A percentile compares a stretch with the other conserved stretches of the same genome.
Conservation (phyloP, 2,329 filamentous ascomycete genomes). For the Fusarium sp. region DNA sequence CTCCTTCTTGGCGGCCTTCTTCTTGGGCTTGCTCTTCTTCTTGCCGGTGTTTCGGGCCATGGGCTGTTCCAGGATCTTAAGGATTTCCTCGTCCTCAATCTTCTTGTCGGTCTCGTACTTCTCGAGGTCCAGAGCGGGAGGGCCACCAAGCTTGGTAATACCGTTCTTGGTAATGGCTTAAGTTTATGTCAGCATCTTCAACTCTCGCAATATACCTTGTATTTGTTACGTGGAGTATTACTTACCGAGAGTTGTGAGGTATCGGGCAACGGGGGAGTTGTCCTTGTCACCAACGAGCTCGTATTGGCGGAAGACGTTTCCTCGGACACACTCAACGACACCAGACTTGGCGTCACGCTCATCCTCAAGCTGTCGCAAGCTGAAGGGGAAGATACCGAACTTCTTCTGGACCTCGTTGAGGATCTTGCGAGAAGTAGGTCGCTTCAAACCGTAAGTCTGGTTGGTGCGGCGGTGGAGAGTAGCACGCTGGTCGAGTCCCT, state of each 20-base stretch:
- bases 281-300: slow-evolving; percentile 97
- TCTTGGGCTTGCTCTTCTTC: slow-evolving; percentile 90
- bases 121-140: slow-evolving; percentile 78
- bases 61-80: slow-evolving; percentile 93
- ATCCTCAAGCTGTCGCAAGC: slow-evolving; percentile 94
- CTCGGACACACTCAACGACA: slow-evolving; percentile 94
- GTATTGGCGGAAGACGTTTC: slow-evolving; percentile 93
- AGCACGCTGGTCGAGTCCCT: slow-evolving; percentile 85
- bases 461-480: slow-evolving; percentile 94
- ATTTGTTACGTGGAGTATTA: slow-evolving; percentile 38
- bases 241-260: slow-evolving; percentile 94
- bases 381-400: slow-evolving; percentile 98
- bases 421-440: slow-evolving; percentile 90
- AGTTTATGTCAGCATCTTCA: slow-evolving; percentile 21
- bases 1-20: slow-evolving; percentile 68
- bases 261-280: slow-evolving; percentile 81
- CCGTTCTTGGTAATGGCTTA: slow-evolving; percentile 98
- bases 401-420: slow-evolving; percentile 96
- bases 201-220: neutral
- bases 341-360: slow-evolving; percentile 96
- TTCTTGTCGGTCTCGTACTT: slow-evolving; percentile 97
- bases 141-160: slow-evolving; percentile 83
- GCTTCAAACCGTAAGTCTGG: slow-evolving; percentile 92
- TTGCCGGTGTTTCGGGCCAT: slow-evolving; percentile 88
- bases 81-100: slow-evolving; percentile 93